phyloP scores from a whole-genome alignment of 2,329 filamentous ascomycete genomes.

The Ceratocystis papillata region DNA sequence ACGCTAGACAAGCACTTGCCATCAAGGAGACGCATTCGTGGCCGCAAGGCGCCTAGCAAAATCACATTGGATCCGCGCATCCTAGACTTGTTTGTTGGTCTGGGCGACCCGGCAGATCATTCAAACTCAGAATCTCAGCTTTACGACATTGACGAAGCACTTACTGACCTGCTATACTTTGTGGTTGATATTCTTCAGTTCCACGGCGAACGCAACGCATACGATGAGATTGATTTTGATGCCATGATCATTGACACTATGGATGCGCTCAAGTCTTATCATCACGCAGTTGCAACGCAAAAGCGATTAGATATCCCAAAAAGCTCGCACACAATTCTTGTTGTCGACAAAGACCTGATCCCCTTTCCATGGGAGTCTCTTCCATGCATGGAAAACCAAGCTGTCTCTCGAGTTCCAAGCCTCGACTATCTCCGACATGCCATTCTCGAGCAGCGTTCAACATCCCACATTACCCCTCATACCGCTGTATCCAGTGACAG shows the following conservation, averaged over 20 bases:
- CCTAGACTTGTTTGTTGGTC: conserved; percentile 75
- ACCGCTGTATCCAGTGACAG: conserved; percentile 14
- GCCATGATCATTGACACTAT: conserved; percentile 77
- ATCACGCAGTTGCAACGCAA: conserved; percentile 39
- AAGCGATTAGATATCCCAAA: conserved; percentile 31
- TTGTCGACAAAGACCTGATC: conserved; percentile 85
- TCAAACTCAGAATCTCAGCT: conserved; percentile 56
- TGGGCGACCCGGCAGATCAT: conserved; percentile 65
- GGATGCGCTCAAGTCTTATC: conserved; percentile 72
- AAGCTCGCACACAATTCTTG: conserved; percentile 64
- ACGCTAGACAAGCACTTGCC: conserved; percentile 78
- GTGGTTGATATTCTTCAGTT: conserved; percentile 95
- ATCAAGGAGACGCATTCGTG: conserved; percentile 57
- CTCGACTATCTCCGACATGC: conserved; percentile 70
- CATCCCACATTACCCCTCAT: conserved; percentile 17
- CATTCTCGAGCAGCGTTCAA: conserved; percentile 45
- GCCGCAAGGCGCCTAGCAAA: conserved; percentile 32
- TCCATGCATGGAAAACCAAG: conserved; percentile 66
- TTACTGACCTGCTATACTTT: conserved; percentile 92
- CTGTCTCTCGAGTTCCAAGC: conserved; percentile 81
- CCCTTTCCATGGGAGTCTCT: conserved; percentile 93
- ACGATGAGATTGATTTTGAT: conserved; percentile 96
- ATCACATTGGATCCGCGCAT: conserved; percentile 51
- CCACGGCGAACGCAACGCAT: conserved; percentile 89
- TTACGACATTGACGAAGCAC: conserved; percentile 68